phyloP scores from a whole-genome alignment of 225 moss, liverwort and hornwort genomes.

The Pseudoscleropodium purum region DNA sequence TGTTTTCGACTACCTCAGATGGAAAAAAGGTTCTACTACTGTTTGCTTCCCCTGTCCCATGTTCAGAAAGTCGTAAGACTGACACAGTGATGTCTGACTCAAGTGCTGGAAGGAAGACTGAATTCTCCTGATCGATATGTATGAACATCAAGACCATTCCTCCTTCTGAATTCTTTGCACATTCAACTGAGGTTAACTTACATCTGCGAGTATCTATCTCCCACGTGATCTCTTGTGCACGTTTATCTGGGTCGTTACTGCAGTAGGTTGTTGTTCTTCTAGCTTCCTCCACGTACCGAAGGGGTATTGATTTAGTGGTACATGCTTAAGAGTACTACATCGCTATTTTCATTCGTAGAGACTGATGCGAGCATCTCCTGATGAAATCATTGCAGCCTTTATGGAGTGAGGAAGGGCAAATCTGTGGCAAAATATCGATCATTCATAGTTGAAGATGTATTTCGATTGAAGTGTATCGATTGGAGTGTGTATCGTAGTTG shows the following conservation, averaged over 20 bases:
- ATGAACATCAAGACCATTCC: neutral
- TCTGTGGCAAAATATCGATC: neutral
- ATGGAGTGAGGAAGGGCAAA: slow-evolving; percentile 9
- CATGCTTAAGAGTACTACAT: neutral
- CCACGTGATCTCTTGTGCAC: neutral
- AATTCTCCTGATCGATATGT: neutral
- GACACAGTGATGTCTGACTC: neutral
- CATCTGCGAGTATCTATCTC: neutral
- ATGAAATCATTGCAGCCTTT: neutral
- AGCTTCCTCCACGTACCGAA: neutral
- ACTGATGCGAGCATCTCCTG: neutral
- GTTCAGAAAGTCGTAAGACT: slow-evolving; percentile 1
- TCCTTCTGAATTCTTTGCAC: neutral
- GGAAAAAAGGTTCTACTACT: neutral
- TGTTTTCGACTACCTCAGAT: neutral
- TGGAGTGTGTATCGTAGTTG: neutral
- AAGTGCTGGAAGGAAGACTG: neutral
- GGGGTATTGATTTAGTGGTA: neutral
- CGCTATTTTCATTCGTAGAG: neutral
- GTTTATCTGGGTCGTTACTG: neutral
- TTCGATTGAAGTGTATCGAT: neutral
- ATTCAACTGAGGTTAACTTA: neutral
- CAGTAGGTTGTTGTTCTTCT: neutral
- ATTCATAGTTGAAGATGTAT: neutral
- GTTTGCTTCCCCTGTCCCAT: neutral